Evolutionary conservation across 768 basidiomycete species (phyloP).

Genomic region (Naematelia aurantialba): DNA sequence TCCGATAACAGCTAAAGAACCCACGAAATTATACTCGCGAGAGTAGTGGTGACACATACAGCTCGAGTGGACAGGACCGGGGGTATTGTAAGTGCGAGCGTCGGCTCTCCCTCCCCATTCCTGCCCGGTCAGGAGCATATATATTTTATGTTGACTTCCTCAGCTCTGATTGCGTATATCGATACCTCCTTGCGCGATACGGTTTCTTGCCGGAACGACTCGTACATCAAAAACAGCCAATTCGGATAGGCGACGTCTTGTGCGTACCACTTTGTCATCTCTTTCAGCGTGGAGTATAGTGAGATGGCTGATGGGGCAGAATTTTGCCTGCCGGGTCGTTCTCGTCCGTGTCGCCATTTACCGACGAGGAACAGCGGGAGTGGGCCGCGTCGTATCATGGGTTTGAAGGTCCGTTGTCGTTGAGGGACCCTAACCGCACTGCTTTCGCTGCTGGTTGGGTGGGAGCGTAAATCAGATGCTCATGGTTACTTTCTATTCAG

Average conservation of each 20-base stretch:
- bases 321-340: conserved; percentile 39
- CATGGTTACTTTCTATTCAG: too few relatives aligned
- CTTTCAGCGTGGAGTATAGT: not conserved
- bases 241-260: conserved; percentile 36
- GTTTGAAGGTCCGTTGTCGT: conserved; percentile 21
- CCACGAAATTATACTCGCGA: too few relatives aligned
- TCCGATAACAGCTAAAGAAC: too few relatives aligned
- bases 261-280: conserved; percentile 6
- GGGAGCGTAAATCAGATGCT: too few relatives aligned
- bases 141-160: not conserved
- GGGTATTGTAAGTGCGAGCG: conserved; percentile 30
- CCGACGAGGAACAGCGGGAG: conserved; percentile 29
- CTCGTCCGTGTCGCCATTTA: conserved; percentile 31
- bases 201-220: conserved; percentile 34
- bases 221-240: conserved; percentile 29
- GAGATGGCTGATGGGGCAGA: conserved; percentile 8
- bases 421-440: too few relatives aligned
- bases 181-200: conserved; percentile 37
- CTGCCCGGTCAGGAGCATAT: too few relatives aligned
- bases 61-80: conserved; percentile 40
- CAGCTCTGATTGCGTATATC: conserved; percentile 35
- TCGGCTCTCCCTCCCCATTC: too few relatives aligned
- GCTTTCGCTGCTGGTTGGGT: not conserved
- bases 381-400: conserved; percentile 41
- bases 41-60: not conserved